Conservation (phyloP, 2,329 filamentous ascomycete genomes). For the Bipolaris oryzae region DNA sequence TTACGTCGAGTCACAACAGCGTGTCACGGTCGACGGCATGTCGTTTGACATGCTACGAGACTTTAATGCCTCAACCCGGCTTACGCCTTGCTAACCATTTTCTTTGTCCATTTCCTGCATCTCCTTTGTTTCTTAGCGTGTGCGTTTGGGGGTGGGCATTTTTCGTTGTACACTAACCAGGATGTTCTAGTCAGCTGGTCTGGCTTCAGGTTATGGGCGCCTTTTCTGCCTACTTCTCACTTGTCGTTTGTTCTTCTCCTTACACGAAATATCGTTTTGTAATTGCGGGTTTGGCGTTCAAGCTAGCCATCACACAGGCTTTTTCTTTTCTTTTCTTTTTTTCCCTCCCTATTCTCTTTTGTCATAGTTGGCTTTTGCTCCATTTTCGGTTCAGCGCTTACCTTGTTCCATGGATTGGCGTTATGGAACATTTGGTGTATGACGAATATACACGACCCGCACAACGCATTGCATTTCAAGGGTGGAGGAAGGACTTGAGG, state of each 20-base stretch:
- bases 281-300: background rate
- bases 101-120: background rate
- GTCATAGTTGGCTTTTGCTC: background rate
- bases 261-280: background rate
- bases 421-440: constrained; percentile 20
- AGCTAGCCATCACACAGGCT: constrained; percentile 8
- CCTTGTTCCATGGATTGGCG: constrained; percentile 2
- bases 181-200: constrained; percentile 34
- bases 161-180: constrained; percentile 17
- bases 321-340: constrained; percentile 7
- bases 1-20: constrained; percentile 40
- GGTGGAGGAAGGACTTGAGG: background rate
- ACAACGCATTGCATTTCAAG: constrained; percentile 24
- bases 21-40: constrained; percentile 44
- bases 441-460: constrained; percentile 32
- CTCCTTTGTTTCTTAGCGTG: constrained; percentile 24
- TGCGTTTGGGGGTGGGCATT: constrained; percentile 8
- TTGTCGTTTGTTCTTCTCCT: constrained; percentile 10
- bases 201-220: constrained; percentile 19
- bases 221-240: constrained; percentile 14
- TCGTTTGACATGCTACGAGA: constrained; percentile 45
- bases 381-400: constrained; percentile 1
- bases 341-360: too few species aligned
- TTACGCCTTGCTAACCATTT: constrained; percentile 33
- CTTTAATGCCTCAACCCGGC: constrained; percentile 29